Evolutionary conservation across 768 basidiomycete species (phyloP).

Genomic region (Boletus vinaceobasis): DNA sequence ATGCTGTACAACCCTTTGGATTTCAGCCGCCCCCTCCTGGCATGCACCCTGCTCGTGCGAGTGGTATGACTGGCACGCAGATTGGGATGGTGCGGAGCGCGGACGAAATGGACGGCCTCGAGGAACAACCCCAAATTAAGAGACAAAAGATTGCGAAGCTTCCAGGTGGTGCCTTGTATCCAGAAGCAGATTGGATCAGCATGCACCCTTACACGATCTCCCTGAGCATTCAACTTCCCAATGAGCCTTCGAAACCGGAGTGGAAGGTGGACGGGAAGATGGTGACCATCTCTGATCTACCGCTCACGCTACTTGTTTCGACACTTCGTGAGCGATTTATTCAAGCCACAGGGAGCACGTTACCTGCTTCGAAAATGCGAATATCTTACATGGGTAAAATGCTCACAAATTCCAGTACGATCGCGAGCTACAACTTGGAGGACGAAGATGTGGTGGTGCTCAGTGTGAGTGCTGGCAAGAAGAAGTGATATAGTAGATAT

Average conservation of each 20-base stretch:
- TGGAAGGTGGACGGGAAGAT: slow-evolving; percentile 87
- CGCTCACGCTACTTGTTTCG: slow-evolving; percentile 80
- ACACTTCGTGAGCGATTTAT: slow-evolving; percentile 88
- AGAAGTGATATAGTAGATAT: slow-evolving; percentile 44
- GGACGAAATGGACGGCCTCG: slow-evolving; percentile 76
- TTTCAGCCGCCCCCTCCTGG: slow-evolving; percentile 68
- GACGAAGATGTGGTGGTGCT: slow-evolving; percentile 84
- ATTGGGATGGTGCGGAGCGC: slow-evolving; percentile 74
- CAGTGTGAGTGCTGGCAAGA: slow-evolving; percentile 72
- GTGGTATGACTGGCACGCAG: slow-evolving; percentile 56
- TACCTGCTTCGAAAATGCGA: slow-evolving; percentile 77
- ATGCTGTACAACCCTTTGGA: slow-evolving; percentile 74
- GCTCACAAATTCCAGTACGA: slow-evolving; percentile 80
- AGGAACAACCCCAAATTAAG: slow-evolving; percentile 79
- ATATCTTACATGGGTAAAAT: slow-evolving; percentile 79
- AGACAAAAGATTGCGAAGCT: slow-evolving; percentile 83
- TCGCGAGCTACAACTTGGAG: slow-evolving; percentile 87
- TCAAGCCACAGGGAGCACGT: slow-evolving; percentile 70
- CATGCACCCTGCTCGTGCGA: slow-evolving; percentile 67
- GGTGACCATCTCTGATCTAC: slow-evolving; percentile 77
- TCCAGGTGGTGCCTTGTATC: slow-evolving; percentile 78
- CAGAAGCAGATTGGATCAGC: slow-evolving; percentile 85
- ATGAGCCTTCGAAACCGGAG: slow-evolving; percentile 79
- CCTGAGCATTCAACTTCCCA: slow-evolving; percentile 79
- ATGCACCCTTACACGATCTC: slow-evolving; percentile 93